Conservation (phyloP, 2,329 filamentous ascomycete species). For the Tolypocladium sp. region DNA sequence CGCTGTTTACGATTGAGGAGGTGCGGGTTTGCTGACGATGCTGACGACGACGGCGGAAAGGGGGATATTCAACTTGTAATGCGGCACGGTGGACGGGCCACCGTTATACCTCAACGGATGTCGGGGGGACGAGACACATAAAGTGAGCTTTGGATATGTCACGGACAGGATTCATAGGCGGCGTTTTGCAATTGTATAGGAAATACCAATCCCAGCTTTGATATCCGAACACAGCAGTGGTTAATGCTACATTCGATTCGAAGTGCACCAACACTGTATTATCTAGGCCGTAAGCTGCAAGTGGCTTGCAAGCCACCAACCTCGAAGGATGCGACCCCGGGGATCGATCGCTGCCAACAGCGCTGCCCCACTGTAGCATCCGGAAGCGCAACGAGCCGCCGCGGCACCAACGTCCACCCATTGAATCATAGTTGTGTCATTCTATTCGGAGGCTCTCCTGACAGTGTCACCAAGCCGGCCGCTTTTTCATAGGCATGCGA, state of each 20-base stretch:
- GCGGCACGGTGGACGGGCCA: background rate
- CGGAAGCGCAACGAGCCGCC: background rate
- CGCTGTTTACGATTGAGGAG: background rate
- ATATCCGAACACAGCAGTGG: background rate
- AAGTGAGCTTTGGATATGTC: background rate
- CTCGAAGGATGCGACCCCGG: background rate
- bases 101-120: background rate
- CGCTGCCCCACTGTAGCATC: background rate
- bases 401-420: background rate
- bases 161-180: background rate
- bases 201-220: background rate
- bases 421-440: background rate
- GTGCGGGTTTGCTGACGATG: background rate
- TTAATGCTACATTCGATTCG: no score
- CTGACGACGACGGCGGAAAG: background rate
- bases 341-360: background rate
- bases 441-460: background rate
- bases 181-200: background rate
- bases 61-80: background rate
- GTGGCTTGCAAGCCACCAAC: background rate
- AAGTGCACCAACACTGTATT: no score
- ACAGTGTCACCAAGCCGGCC: background rate
- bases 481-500: background rate
- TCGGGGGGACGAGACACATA: background rate
- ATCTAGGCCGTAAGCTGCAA: no score